phyloP scores from a whole-genome alignment of 768 basidiomycete species.

The Mycena filopes region DNA sequence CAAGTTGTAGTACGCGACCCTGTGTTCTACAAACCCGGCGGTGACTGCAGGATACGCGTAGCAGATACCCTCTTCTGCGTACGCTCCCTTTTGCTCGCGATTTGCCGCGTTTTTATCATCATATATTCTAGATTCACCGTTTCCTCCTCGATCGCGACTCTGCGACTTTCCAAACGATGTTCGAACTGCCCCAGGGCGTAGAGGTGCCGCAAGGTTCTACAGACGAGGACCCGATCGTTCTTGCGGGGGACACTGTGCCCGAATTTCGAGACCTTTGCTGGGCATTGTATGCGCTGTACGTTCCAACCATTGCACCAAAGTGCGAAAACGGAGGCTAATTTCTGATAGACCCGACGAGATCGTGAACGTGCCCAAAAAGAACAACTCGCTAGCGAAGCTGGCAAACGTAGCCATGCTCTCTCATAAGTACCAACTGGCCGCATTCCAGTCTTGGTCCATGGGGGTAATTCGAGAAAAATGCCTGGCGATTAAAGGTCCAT shows the following conservation, averaged over 20 bases:
- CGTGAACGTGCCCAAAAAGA: not conserved
- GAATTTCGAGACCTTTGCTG: slow-evolving; percentile 15
- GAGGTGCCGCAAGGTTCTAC: slow-evolving; percentile 1
- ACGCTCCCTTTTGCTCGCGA: not conserved
- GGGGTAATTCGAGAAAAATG: not conserved
- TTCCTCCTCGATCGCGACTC: slow-evolving; percentile 9
- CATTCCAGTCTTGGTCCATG: slow-evolving; percentile 19
- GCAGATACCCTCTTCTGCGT: slow-evolving; percentile 19
- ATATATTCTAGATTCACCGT: slow-evolving; percentile 13
- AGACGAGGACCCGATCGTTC: slow-evolving; percentile 13
- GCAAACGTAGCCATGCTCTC: not conserved
- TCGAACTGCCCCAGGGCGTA: slow-evolving; percentile 8
- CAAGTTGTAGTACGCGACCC: not conserved
- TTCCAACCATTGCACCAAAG: not conserved
- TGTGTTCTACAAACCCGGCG: not conserved
- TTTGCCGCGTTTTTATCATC: not conserved
- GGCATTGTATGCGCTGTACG: slow-evolving; percentile 18
- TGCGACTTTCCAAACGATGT: slow-evolving; percentile 6
- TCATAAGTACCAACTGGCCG: slow-evolving; percentile 17
- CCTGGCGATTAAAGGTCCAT: not conserved
- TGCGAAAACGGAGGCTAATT: no score
- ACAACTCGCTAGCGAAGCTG: not conserved
- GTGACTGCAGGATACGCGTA: slow-evolving; percentile 17
- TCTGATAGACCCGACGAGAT: slow-evolving; percentile 8
- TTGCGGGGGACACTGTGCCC: slow-evolving; percentile 6